phyloP scores from a whole-genome alignment of 2,329 filamentous ascomycete species.

The Aspergillus versicolor region DNA sequence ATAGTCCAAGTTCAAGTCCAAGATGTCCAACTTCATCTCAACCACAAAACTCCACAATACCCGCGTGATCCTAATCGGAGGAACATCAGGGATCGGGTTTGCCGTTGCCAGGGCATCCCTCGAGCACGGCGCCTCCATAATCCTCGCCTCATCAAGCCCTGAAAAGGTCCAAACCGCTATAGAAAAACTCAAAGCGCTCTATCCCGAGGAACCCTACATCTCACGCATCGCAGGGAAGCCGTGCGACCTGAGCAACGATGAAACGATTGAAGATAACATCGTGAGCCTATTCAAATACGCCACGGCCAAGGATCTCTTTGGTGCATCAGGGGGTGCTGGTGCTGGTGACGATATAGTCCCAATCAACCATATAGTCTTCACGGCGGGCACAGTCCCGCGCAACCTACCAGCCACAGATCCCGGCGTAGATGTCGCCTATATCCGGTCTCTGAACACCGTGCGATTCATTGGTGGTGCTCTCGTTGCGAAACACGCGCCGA shows the following conservation, averaged over 20 bases:
- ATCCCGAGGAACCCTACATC: constrained; percentile 32
- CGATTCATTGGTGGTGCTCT: constrained; percentile 37
- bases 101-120: constrained; percentile 51
- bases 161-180: constrained; percentile 43
- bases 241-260: constrained; percentile 45
- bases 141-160: constrained; percentile 49
- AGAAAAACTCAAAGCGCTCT: constrained; percentile 39
- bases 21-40: constrained; percentile 18
- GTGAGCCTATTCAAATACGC: constrained; percentile 37
- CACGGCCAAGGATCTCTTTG: constrained; percentile 18
- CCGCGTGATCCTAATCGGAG: constrained; percentile 53
- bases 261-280: constrained; percentile 46
- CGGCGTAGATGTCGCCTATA: constrained; percentile 17
- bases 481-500: constrained; percentile 38
- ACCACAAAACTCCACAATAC: constrained; percentile 45
- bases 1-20: neutral
- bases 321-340: neutral
- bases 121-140: constrained; percentile 46
- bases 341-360: neutral
- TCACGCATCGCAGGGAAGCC: constrained; percentile 30
- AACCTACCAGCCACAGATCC: constrained; percentile 25
- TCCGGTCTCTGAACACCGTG: constrained; percentile 13
- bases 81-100: constrained; percentile 54
- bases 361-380: constrained; percentile 54
- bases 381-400: constrained; percentile 39